Evolutionary conservation across 345 rosid genomes (phyloP).

Genomic region (Populus pruinosa): DNA sequence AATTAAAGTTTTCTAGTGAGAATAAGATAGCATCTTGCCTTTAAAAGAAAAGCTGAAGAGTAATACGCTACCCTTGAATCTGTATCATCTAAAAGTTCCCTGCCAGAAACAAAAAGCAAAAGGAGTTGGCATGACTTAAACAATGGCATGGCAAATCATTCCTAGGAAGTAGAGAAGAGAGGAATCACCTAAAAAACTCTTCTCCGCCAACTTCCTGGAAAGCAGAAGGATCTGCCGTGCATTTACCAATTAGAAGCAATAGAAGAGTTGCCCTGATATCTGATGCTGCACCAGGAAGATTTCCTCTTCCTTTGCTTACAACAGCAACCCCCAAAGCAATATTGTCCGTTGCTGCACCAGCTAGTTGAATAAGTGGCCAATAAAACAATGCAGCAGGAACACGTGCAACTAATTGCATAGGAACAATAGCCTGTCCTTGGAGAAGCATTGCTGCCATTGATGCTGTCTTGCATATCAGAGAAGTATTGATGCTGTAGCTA

Average conservation of each 20-base stretch:
- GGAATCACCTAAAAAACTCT: conserved; percentile 78
- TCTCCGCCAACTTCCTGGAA: conserved; percentile 91
- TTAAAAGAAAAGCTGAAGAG: conserved; percentile 90
- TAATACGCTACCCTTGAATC: conserved; percentile 98
- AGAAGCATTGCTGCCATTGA: conserved; percentile 95
- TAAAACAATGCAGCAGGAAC: conserved; percentile 86
- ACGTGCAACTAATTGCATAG: conserved; percentile 92
- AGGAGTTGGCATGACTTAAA: conserved; percentile 10
- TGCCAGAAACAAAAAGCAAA: conserved; percentile 33
- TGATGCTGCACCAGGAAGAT: conserved; percentile 91
- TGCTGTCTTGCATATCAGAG: conserved; percentile 55
- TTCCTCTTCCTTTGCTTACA: conserved; percentile 99
- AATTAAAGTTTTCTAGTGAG: not conserved
- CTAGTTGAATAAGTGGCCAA: conserved; percentile 98
- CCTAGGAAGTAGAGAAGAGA: conserved; percentile 6
- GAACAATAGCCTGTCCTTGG: conserved; percentile 81
- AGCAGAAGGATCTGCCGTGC: conserved; percentile 84
- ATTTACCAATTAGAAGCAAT: conserved; percentile 88
- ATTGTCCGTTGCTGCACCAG: conserved; percentile 93
- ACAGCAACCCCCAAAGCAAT: conserved; percentile 93
- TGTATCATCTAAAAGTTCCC: conserved; percentile 91
- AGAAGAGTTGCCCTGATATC: conserved; percentile 92
- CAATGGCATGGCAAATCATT: conserved; percentile 13
- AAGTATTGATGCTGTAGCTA: conserved; percentile 37
- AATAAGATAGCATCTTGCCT: conserved; percentile 49